Conservation (phyloP, 2,329 filamentous ascomycete species). For the Scytalidium lignicola region DNA sequence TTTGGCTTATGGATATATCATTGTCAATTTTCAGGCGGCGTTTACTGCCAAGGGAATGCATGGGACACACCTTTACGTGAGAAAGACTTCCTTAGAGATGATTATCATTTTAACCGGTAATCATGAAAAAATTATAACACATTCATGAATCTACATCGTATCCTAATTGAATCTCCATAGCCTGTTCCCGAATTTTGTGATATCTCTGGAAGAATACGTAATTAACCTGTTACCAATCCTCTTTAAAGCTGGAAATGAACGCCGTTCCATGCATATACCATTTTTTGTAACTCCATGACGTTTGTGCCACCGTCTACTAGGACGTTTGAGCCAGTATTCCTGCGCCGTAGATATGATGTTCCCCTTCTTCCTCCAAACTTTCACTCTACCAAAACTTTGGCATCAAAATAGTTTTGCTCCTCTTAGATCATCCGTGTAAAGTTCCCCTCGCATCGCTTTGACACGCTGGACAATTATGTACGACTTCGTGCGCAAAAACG, state of each 20-base stretch:
- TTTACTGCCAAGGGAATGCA: not conserved
- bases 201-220: not conserved
- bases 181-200: not conserved
- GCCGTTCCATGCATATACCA: not conserved
- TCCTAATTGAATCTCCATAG: not conserved
- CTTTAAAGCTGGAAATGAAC: not conserved
- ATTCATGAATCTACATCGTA: not conserved
- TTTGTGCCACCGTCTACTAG: too few species aligned
- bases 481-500: constrained; percentile 86
- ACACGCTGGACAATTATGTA: constrained; percentile 95
- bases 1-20: not conserved
- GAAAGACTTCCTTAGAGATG: not conserved
- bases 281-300: not conserved
- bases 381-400: too few species aligned
- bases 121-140: not conserved
- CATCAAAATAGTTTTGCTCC: too few species aligned
- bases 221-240: not conserved
- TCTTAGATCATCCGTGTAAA: not conserved
- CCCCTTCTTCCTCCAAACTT: not conserved
- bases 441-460: constrained; percentile 19
- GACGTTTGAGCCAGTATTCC: too few species aligned
- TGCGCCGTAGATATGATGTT: too few species aligned
- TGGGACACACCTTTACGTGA: not conserved
- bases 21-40: not conserved
- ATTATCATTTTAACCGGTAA: not conserved